Conservation (phyloP, 768 basidiomycete genomes). For the Chalciporus pseudorubinellus region DNA sequence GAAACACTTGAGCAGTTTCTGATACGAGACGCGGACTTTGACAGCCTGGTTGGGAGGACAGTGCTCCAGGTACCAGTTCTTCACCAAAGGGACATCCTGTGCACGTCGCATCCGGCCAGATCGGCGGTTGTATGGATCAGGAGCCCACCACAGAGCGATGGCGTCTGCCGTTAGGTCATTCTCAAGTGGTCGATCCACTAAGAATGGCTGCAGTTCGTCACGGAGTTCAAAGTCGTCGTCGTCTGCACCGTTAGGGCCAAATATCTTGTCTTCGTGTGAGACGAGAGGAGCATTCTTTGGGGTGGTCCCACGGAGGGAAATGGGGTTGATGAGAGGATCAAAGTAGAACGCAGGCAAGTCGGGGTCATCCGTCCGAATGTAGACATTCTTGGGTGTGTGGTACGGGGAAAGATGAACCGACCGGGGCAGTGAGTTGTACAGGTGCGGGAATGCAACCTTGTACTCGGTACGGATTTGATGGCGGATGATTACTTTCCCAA, state of each 20-base stretch:
- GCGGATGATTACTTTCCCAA: slow-evolving; percentile 99
- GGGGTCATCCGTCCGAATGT: slow-evolving; percentile 99
- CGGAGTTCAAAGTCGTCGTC: slow-evolving; percentile 89
- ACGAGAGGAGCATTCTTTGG: slow-evolving; percentile 81
- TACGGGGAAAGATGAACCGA: slow-evolving; percentile 91
- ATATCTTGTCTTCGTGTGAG: slow-evolving; percentile 89
- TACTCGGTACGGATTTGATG: slow-evolving; percentile 98
- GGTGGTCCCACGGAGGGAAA: slow-evolving; percentile 83
- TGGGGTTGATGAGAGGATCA: slow-evolving; percentile 97
- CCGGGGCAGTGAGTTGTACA: slow-evolving; percentile 97
- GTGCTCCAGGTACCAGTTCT: slow-evolving; percentile 98
- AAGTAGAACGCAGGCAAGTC: slow-evolving; percentile 99
- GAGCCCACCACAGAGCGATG: slow-evolving; percentile 98
- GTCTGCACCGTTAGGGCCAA: slow-evolving; percentile 83
- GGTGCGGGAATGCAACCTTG: slow-evolving; percentile 97
- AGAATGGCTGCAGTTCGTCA: slow-evolving; percentile 73
- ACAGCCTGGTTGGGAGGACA: slow-evolving; percentile 95
- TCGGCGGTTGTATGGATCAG: slow-evolving; percentile 90
- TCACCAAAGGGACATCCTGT: slow-evolving; percentile 93
- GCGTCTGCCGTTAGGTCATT: slow-evolving; percentile 93
- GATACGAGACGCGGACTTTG: slow-evolving; percentile 98
- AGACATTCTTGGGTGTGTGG: slow-evolving; percentile 94
- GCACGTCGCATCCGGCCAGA: slow-evolving; percentile 92
- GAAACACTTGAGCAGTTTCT: slow-evolving; percentile 94
- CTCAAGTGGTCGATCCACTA: slow-evolving; percentile 75